Conservation (phyloP, 768 basidiomycete species). For the Tephrocybe sp. region DNA sequence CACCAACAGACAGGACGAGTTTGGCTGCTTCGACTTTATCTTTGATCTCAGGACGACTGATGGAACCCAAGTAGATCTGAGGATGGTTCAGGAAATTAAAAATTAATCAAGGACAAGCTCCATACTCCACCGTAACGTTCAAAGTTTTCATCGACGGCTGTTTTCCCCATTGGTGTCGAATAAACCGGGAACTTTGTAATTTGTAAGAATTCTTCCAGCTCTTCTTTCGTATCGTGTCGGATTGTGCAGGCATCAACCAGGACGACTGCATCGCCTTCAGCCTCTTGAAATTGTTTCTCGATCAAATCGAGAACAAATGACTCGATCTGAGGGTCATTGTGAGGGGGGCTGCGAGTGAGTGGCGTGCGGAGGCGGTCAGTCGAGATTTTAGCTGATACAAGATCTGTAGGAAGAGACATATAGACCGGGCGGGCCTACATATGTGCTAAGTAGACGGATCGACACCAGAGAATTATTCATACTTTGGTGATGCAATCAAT, state of each 20-base stretch:
- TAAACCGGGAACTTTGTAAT: conserved; percentile 74
- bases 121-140: conserved; percentile 79
- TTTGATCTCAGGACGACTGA: conserved; percentile 64
- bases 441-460: neutral
- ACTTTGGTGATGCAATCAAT: conserved; percentile 62
- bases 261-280: conserved; percentile 67
- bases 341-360: conserved; percentile 44
- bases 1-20: conserved; percentile 72
- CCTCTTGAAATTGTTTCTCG: conserved; percentile 56
- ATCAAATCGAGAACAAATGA: conserved; percentile 75
- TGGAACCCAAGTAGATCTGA: conserved; percentile 74
- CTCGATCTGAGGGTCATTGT: conserved; percentile 58
- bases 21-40: conserved; percentile 72
- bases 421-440: conserved; percentile 81
- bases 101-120: conserved; percentile 1
- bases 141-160: conserved; percentile 65
- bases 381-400: conserved; percentile 68
- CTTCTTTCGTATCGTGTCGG: conserved; percentile 64
- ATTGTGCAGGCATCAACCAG: conserved; percentile 81
- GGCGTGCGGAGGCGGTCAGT: conserved; percentile 59
- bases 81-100: neutral
- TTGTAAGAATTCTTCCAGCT: conserved; percentile 59
- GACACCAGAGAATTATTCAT: conserved; percentile 10
- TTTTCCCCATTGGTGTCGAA: conserved; percentile 80
- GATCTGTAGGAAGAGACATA: conserved; percentile 80